Conservation (phyloP, 495 filamentous ascomycete species). For the Schizothecium vesticola region DNA sequence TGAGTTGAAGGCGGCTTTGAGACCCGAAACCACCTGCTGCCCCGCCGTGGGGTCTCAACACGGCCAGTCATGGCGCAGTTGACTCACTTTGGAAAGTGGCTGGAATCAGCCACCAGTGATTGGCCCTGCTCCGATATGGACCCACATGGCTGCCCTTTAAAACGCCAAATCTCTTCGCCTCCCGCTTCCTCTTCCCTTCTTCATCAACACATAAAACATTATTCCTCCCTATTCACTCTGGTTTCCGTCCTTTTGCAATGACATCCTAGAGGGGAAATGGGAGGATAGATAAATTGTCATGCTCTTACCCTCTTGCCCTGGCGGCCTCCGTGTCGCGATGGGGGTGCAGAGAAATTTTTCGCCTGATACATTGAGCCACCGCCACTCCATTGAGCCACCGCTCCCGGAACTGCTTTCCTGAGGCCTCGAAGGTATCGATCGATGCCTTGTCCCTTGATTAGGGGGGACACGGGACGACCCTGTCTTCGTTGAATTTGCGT, state of each 20-base stretch:
- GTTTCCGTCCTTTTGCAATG: slow-evolving; percentile 53
- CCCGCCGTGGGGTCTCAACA: slow-evolving; percentile 5
- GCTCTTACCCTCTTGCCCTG: slow-evolving; percentile 47
- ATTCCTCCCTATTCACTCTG: slow-evolving; percentile 83
- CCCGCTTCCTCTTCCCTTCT: slow-evolving; percentile 41
- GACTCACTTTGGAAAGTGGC: slow-evolving; percentile 6
- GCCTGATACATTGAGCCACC: slow-evolving; percentile 33
- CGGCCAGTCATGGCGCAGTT: background rate
- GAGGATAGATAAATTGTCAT: slow-evolving; percentile 56
- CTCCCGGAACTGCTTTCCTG: too few species aligned
- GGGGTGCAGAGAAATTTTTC: slow-evolving; percentile 43
- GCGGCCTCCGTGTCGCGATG: slow-evolving; percentile 28
- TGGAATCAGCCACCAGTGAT: slow-evolving; percentile 2
- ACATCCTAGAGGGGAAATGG: slow-evolving; percentile 71
- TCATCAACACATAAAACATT: slow-evolving; percentile 50
- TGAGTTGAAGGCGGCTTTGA: slow-evolving; percentile 1
- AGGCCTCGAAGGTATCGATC: background rate
- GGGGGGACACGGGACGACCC: too few species aligned
- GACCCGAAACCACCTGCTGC: background rate
- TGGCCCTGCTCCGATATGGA: slow-evolving; percentile 2
- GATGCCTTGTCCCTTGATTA: background rate
- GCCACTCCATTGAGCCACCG: background rate
- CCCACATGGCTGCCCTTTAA: background rate
- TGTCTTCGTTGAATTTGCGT: background rate
- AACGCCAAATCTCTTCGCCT: background rate